These are phyloP conservation scores for Fusarium tjaetaba DNA, from an alignment of 2,329 filamentous ascomycete species.

Conservation along the genomic window DNA sequence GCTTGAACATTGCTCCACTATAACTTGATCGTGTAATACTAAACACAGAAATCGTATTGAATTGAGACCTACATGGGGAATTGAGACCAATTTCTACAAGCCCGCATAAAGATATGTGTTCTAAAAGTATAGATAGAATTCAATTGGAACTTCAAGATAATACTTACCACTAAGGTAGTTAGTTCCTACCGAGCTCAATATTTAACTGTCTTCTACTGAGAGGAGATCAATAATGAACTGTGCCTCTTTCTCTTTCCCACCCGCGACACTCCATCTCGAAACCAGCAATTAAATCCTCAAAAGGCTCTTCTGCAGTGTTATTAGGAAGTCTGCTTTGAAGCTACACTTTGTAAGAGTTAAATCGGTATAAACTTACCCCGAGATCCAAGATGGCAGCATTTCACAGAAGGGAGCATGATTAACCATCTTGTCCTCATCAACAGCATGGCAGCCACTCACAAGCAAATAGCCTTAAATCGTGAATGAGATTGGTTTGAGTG, in stretches of 20 bases:
- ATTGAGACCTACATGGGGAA: background rate
- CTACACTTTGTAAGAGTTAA: background rate
- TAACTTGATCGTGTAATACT: background rate
- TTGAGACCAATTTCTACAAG: background rate
- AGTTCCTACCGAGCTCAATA: background rate
- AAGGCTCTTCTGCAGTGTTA: background rate
- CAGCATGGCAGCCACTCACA: background rate
- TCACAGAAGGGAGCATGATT: background rate
- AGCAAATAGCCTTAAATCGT: fast-evolving
- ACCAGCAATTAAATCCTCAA: too few relatives aligned
- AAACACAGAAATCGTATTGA: background rate
- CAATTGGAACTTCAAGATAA: too few relatives aligned
- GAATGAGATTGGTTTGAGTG: background rate
- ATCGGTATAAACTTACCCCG: background rate
- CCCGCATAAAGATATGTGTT: background rate
- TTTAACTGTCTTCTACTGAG: background rate
- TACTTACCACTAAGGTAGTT: background rate
- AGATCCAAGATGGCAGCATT: background rate
- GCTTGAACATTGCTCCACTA: background rate
- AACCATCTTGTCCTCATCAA: background rate
- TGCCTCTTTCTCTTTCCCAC: background rate
- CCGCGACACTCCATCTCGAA: background rate
- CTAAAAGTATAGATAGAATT: background rate
- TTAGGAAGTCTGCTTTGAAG: background rate
- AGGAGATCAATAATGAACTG: background rate